phyloP scores from a whole-genome alignment of 345 rosid genomes.

The Cochlearia excelsa region DNA sequence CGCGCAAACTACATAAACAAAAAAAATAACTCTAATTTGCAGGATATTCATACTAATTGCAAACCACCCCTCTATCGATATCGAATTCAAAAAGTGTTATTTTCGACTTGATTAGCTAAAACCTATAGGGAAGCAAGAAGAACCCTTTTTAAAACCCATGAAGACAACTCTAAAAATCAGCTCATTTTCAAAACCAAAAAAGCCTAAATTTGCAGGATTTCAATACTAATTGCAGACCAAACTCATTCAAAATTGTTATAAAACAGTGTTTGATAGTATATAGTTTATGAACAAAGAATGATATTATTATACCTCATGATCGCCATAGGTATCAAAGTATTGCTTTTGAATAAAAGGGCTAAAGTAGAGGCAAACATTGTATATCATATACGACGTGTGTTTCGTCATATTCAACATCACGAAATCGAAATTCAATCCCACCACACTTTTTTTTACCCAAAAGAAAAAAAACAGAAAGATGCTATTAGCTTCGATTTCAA shows the following conservation, averaged over 20 bases:
- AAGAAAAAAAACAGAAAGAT: not conserved
- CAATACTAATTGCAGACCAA: not conserved
- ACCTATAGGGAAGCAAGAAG: too few relatives aligned
- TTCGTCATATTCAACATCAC: slow-evolving; percentile 85
- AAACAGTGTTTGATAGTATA: not conserved
- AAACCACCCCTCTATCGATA: too few relatives aligned
- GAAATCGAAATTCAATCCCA: slow-evolving; percentile 93
- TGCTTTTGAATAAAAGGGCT: slow-evolving; percentile 70
- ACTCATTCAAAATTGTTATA: not conserved
- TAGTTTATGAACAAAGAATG: not conserved
- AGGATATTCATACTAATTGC: too few relatives aligned
- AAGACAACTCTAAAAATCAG: too few relatives aligned
- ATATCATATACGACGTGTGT: slow-evolving; percentile 89
- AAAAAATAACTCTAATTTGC: too few relatives aligned
- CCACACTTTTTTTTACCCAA: slow-evolving; percentile 45
- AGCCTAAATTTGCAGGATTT: not conserved
- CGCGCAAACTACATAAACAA: too few relatives aligned
- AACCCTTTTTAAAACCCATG: too few relatives aligned
- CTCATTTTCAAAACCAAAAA: not conserved
- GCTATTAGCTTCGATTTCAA: not conserved
- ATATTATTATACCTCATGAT: slow-evolving; percentile 30
- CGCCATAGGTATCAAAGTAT: slow-evolving; percentile 73
- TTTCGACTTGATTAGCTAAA: too few relatives aligned
- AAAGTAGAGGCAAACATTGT: slow-evolving; percentile 84
- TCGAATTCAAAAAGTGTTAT: too few relatives aligned